Evolutionary conservation across 352 stramenopile genomes (phyloP).

Genomic region (Phytophthora podocarpi): DNA sequence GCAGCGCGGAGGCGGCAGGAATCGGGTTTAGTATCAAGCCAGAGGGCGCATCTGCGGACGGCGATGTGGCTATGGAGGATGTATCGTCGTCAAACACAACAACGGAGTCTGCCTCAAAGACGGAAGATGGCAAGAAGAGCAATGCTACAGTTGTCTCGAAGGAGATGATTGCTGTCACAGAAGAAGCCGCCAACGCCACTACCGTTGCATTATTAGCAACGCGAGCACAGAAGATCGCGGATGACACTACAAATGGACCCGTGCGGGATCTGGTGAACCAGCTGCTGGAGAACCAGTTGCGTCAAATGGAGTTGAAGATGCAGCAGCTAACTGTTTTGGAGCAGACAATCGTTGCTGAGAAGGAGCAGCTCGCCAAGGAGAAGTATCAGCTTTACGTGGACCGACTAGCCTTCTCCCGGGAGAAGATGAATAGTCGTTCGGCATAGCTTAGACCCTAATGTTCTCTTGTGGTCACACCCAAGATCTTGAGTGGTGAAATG

Average conservation of each 20-base stretch:
- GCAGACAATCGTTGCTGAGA: conserved; percentile 54
- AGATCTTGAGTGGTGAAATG: too few relatives aligned
- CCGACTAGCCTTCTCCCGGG: conserved; percentile 60
- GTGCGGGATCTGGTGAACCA: conserved; percentile 63
- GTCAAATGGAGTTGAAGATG: conserved; percentile 84
- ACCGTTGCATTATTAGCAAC: conserved; percentile 63
- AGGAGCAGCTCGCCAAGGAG: conserved; percentile 63
- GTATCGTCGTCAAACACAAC: conserved; percentile 2
- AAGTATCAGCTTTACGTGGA: conserved; percentile 80
- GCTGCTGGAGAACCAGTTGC: conserved; percentile 69
- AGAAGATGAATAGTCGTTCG: conserved; percentile 43
- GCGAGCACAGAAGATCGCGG: conserved; percentile 52
- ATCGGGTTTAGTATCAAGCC: conserved; percentile 45
- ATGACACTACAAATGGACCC: conserved; percentile 43
- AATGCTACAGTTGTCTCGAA: conserved; percentile 36
- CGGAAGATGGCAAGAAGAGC: conserved; percentile 6
- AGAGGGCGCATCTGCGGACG: conserved; percentile 36
- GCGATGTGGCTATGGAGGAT: conserved; percentile 55
- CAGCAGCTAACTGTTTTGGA: conserved; percentile 69
- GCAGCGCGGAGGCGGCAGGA: conserved; percentile 44
- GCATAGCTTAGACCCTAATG: neutral
- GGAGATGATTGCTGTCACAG: conserved; percentile 59
- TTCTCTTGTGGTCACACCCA: too few relatives aligned
- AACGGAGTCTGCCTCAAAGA: conserved; percentile 7
- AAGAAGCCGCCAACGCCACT: conserved; percentile 69